phyloP scores from a whole-genome alignment of 495 filamentous ascomycete genomes.

The Niebla homalea region DNA sequence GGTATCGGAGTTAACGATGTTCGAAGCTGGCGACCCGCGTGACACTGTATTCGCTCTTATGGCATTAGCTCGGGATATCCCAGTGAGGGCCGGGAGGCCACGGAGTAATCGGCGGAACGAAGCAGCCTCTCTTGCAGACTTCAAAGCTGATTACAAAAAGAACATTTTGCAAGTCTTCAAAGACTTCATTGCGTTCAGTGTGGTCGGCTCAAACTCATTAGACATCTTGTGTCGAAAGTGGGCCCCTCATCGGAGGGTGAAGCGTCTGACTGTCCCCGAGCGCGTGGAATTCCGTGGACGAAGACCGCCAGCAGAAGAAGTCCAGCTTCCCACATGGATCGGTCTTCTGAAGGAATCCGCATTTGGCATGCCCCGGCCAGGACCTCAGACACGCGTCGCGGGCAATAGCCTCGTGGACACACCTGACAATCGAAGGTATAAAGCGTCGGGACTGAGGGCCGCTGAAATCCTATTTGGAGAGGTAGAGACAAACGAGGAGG shows the following conservation, averaged over 20 bases:
- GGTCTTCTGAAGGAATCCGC: neutral
- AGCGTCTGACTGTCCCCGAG: too few relatives aligned
- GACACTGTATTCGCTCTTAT: too few relatives aligned
- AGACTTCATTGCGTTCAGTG: neutral
- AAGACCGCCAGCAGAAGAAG: too few relatives aligned
- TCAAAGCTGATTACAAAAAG: neutral
- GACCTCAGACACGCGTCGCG: neutral
- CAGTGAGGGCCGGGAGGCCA: neutral
- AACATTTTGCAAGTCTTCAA: constrained; percentile 1
- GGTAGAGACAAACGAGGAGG: neutral
- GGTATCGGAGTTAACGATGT: too few relatives aligned
- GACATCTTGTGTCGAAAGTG: constrained; percentile 5
- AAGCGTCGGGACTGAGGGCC: neutral
- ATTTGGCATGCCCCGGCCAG: neutral
- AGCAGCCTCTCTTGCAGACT: too few relatives aligned
- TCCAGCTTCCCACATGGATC: constrained; percentile 3
- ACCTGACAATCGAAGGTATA: neutral
- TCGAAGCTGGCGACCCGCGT: too few relatives aligned
- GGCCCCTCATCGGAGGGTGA: neutral
- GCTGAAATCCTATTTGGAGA: neutral
- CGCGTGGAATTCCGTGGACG: neutral
- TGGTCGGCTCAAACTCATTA: neutral
- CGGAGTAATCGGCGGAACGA: too few relatives aligned
- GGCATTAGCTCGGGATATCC: too few relatives aligned
- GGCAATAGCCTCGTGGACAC: neutral